Conservation (phyloP, 345 rosid species). For the Populus euphratica region DNA sequence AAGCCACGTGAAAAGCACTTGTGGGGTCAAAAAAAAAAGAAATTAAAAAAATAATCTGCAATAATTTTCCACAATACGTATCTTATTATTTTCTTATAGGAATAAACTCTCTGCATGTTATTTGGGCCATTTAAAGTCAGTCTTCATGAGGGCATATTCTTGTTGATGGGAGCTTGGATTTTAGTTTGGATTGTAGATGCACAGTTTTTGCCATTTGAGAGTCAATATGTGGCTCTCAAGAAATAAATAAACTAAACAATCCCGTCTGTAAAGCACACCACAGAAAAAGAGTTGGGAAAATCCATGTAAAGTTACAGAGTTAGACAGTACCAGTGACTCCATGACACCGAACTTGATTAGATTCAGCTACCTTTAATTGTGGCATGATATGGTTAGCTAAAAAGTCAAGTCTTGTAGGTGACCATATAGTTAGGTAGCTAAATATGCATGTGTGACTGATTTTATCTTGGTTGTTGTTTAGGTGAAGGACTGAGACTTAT, state of each 20-base stretch:
- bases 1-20: conserved; percentile 41
- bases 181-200: not conserved
- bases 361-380: conserved; percentile 18
- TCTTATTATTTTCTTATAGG: not conserved
- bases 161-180: not conserved
- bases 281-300: conserved; percentile 11
- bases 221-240: not conserved
- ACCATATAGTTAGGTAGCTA: not conserved
- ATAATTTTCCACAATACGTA: not conserved
- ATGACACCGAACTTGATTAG: conserved; percentile 8
- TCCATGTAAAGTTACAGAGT: conserved; percentile 30
- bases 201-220: not conserved
- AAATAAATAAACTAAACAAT: not conserved
- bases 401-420: not conserved
- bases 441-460: not conserved
- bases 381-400: not conserved
- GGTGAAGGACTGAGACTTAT: not conserved
- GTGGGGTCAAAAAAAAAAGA: conserved; percentile 11
- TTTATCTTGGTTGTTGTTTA: not conserved
- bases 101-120: not conserved
- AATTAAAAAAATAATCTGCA: not conserved
- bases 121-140: not conserved
- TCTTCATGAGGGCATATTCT: not conserved
- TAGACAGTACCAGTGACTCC: conserved; percentile 10
- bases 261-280: not conserved